Evolutionary conservation across 2,329 filamentous ascomycete genomes (phyloP), one percentile per base, ranked within the genome.

Genomic region (Verticillium isaacii): DNA sequence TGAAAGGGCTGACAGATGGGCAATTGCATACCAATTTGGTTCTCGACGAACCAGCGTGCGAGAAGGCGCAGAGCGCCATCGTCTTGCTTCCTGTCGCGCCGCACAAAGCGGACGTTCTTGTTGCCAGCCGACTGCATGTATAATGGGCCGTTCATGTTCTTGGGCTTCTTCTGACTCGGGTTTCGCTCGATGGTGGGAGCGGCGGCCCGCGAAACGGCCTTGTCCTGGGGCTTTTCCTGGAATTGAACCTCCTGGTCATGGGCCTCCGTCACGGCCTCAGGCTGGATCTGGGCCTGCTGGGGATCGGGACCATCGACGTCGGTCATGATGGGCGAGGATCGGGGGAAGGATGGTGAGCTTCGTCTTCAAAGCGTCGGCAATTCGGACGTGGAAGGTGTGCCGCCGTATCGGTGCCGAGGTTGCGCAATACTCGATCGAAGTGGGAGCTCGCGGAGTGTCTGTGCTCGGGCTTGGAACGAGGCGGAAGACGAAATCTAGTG

Each of bases 21-120:
- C 19, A 23, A 8, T 23, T n/a, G 19, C 86, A 63, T 87, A 93
- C 91, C 90, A 69, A 92, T 88, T 74, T 94, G 91, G 74, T 94
- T 91, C 70, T 90, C 81, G 67, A 92, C 86, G 72, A 93, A 84
- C 86, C 89, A 91, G 70, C 82, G 80, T 64, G 85, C 83, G 56
- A 90, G 74, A 64, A 82, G 82, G 70, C 83, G 86, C 68, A 85
- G 77, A 50, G 86, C 79, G 61, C 86, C 81, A 67, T 89, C 84
- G 59, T 86, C 85, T 74, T 87, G 87, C 71, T 80, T 79, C 77
- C 84, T 88, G 65, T 83, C 75, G 66, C 85, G 82, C 67, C 83
- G 80, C 56, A 85, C 79, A 32, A 85, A 76, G 57, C 85, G 79
- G 56, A 80, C 79, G 63, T 82, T 85, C 71, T 78, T 79, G 32